Conservation (phyloP, 2,329 filamentous ascomycete genomes). For the Leptographium flavum region DNA sequence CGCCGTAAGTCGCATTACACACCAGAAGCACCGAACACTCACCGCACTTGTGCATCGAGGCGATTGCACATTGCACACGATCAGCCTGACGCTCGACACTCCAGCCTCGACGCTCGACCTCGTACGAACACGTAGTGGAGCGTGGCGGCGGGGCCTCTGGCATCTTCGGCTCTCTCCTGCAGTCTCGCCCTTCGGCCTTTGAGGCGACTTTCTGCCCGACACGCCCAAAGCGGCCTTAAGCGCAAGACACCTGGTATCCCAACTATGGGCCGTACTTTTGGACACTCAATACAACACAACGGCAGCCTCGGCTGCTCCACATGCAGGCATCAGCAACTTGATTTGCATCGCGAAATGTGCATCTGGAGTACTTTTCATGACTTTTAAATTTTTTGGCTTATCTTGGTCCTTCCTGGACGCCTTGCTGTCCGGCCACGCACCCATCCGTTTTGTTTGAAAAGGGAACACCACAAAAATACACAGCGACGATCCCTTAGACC, state of each 20-base stretch:
- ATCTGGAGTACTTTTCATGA: neutral
- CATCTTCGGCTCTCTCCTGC: neutral
- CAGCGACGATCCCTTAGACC: slow-evolving; percentile 50
- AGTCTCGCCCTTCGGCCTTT: neutral
- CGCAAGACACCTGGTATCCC: no score
- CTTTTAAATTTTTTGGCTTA: neutral
- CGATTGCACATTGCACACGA: neutral
- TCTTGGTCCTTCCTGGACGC: slow-evolving; percentile 1
- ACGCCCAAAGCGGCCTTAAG: no score
- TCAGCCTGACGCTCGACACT: neutral
- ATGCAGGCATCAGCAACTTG: neutral
- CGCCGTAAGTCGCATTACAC: no score
- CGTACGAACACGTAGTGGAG: no score
- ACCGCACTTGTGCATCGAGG: neutral
- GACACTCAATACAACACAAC: neutral
- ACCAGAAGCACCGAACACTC: neutral
- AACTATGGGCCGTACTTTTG: no score
- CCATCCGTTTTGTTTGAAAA: neutral
- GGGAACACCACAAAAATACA: neutral
- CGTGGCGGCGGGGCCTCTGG: neutral
- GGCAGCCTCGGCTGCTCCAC: neutral
- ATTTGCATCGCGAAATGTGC: neutral
- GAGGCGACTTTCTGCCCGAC: no score
- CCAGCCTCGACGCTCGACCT: no score
- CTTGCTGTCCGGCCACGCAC: neutral